Conservation (phyloP, 768 basidiomycete genomes). For the Suillus brevipes region DNA sequence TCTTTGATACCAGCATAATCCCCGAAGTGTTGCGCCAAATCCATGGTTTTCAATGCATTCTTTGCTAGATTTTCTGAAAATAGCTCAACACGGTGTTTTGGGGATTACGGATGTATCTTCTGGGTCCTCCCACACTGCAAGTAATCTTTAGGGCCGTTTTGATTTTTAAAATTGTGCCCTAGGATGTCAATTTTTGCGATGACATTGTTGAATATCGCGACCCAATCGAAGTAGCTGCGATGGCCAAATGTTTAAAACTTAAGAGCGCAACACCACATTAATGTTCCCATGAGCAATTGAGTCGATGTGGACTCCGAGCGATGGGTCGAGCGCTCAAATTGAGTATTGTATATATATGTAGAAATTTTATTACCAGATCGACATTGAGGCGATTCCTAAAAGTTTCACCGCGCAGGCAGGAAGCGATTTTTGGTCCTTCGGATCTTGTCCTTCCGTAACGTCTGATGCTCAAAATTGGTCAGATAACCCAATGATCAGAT, state of each 20-base stretch:
- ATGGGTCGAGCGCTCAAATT: neutral
- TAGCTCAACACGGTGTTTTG: neutral
- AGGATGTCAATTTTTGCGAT: neutral
- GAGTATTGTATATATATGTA: neutral
- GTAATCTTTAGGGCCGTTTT: neutral
- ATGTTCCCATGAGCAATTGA: neutral
- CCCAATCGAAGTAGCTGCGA: neutral
- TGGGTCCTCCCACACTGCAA: neutral
- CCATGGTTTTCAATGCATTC: neutral
- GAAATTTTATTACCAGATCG: neutral
- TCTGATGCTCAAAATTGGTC: neutral
- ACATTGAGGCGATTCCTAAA: neutral
- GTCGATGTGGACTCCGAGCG: neutral
- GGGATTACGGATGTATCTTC: neutral
- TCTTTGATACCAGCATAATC: neutral
- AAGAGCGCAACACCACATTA: neutral
- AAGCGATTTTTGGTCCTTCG: neutral
- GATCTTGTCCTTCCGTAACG: neutral
- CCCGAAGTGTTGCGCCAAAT: neutral
- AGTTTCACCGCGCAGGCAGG: neutral
- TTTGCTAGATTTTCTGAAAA: neutral
- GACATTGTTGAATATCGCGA: neutral
- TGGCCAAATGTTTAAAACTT: neutral
- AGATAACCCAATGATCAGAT: neutral
- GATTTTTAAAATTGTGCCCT: no score